Evolutionary conservation across 2,329 filamentous ascomycete genomes (phyloP), one percentile per base, ranked within the genome.

Genomic region (Epichloe hybrida): DNA sequence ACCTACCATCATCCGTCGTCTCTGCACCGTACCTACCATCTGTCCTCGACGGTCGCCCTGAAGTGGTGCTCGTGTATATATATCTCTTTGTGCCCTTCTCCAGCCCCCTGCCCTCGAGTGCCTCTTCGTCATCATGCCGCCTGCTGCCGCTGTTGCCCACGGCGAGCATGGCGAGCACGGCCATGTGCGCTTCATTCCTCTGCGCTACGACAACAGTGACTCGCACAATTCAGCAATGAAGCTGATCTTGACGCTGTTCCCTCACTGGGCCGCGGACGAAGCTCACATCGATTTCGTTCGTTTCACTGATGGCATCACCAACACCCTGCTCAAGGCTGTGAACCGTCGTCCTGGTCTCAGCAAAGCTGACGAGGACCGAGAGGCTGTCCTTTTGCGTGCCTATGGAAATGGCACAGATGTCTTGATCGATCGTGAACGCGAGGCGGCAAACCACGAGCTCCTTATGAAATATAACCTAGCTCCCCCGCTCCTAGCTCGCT

Each of bases 231-330:
- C 91, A 20, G 91, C 90, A 49, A 74, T 86, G 54, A 78, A 79
- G 56, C 80, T 98, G 56, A 83, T 96, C 61, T 74, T 88, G 58
- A 79, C 86, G 31, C 74, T 96, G 54, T 79, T 84, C 53, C 90
- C 90, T 11, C 81, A 94, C 60, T 98, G 93, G 93, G 76, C 81
- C 58, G 76, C 77, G 46, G 72, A 78, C 37, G 80, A 83, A 56
- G 85, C 86, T 52, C 79, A 83, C 42, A 77, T 98, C 60, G 83
- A 93, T 62, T 88, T 97, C 64, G 77, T 88, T 58, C 84, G 86
- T 56, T 98, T 97, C 72, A 98, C 89, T 39, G 93, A 98, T 62
- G 93, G 93, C 63, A 98, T 97, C 70, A 98, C 93, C 58, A 98
- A 98, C 70, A 97, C 90, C 47, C 73, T 91, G 46, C 74, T 89